Percentiles rank a stretch among this genome's conserved stretches.
phyloP scores from a whole-genome alignment of 805 yeast species.

The Ogataea saltuana region DNA sequence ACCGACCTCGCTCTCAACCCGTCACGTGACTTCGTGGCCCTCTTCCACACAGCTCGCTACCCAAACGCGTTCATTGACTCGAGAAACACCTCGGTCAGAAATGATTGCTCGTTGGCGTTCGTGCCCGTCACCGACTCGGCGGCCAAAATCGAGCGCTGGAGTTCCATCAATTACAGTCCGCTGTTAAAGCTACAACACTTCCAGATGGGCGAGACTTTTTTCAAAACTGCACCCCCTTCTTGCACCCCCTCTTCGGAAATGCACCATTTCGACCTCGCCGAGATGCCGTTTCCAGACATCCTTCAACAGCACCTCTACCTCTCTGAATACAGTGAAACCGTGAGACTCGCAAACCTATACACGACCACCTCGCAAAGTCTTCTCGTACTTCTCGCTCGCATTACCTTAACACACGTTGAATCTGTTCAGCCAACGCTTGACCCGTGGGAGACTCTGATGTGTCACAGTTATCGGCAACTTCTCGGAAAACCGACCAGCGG shows the following conservation, averaged over 20 bases:
- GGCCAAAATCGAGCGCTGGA: not conserved
- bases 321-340: conserved; percentile 10
- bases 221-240: not conserved
- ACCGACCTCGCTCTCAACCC: conserved; percentile 13
- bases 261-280: not conserved
- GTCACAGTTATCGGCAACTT: conserved; percentile 14
- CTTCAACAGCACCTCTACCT: conserved; percentile 15
- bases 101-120: conserved; percentile 17
- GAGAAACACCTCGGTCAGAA: conserved; percentile 13
- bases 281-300: not conserved
- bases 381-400: conserved; percentile 12
- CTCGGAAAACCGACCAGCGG: not conserved
- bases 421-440: conserved; percentile 1
- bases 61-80: conserved; percentile 14
- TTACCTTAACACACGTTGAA: conserved; percentile 16
- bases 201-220: not conserved
- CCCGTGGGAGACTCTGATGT: conserved; percentile 15
- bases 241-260: not conserved
- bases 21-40: conserved; percentile 11
- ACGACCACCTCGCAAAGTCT: not conserved
- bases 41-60: conserved; percentile 14
- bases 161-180: conserved; percentile 15
- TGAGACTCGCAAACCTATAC: conserved; percentile 11
- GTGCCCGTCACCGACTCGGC: conserved; percentile 3
- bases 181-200: conserved; percentile 6